These are phyloP conservation scores for Babjeviella inositovora DNA, from an alignment of 805 yeast genomes.

Conservation along the genomic window DNA sequence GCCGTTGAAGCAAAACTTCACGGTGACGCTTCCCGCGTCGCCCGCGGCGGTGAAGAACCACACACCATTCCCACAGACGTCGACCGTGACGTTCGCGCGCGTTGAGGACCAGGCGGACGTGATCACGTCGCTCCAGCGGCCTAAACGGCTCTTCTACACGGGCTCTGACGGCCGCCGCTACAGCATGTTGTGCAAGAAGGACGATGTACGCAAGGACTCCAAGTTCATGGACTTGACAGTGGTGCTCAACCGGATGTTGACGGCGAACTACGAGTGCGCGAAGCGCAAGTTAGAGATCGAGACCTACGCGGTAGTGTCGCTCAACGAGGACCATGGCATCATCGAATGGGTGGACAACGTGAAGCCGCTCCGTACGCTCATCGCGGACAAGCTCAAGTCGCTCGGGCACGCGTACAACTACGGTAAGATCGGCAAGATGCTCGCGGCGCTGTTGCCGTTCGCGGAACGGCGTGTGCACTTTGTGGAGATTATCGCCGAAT, in stretches of 20 bases:
- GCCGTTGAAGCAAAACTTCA: slow-evolving; percentile 60
- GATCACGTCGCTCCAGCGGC: slow-evolving; percentile 74
- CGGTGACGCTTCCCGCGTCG: slow-evolving; percentile 42
- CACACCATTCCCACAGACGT: slow-evolving; percentile 24
- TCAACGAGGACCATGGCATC: slow-evolving; percentile 76
- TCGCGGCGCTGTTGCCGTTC: slow-evolving; percentile 10
- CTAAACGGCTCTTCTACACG: slow-evolving; percentile 55
- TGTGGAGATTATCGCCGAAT: slow-evolving; percentile 11
- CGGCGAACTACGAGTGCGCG: slow-evolving; percentile 53
- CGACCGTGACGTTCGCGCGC: slow-evolving; percentile 34
- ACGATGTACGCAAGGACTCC: slow-evolving; percentile 91
- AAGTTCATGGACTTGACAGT: slow-evolving; percentile 85
- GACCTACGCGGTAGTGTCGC: slow-evolving; percentile 79
- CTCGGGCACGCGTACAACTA: slow-evolving; percentile 8
- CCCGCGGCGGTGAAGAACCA: slow-evolving; percentile 20
- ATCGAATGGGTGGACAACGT: slow-evolving; percentile 82
- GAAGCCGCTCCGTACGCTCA: slow-evolving; percentile 50
- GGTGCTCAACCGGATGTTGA: slow-evolving; percentile 62
- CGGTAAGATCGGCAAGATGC: slow-evolving; percentile 10
- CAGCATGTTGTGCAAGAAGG: slow-evolving; percentile 70
- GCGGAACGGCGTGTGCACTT: slow-evolving; percentile 18
- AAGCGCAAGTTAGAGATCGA: slow-evolving; percentile 55
- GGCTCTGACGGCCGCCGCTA: slow-evolving; percentile 73
- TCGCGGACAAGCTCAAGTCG: slow-evolving; percentile 14
- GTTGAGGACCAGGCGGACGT: slow-evolving; percentile 58